Evolutionary conservation across 306 rosid genomes (phyloP).

Genomic region (Malus domestica): ASM211411v1 NC_041804.1:5751501-5752000

Average conservation of each 20-base stretch:
- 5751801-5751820: conserved; percentile 52
- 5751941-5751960: neutral
- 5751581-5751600: neutral
- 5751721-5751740: conserved; percentile 79
- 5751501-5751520: conserved; percentile 91
- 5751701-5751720: conserved; percentile 39
- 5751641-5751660: neutral
- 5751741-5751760: conserved; percentile 77
- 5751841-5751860: conserved; percentile 5
- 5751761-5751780: conserved; percentile 98
- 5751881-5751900: neutral
- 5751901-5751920: neutral
- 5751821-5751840: neutral
- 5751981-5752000: neutral
- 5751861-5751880: neutral
- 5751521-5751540: conserved; percentile 66
- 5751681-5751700: conserved; percentile 34
- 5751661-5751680: conserved; percentile 1
- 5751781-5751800: conserved; percentile 84
- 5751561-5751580: neutral
- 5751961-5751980: neutral
- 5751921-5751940: neutral
- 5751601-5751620: neutral
- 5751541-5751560: conserved; percentile 43
- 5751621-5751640: too few species aligned